Percentiles rank a stretch among this genome's conserved stretches.
Evolutionary conservation across 371 early-diverging fungal species (phyloP).

Genomic region (Rhizopus microsporus): DNA sequence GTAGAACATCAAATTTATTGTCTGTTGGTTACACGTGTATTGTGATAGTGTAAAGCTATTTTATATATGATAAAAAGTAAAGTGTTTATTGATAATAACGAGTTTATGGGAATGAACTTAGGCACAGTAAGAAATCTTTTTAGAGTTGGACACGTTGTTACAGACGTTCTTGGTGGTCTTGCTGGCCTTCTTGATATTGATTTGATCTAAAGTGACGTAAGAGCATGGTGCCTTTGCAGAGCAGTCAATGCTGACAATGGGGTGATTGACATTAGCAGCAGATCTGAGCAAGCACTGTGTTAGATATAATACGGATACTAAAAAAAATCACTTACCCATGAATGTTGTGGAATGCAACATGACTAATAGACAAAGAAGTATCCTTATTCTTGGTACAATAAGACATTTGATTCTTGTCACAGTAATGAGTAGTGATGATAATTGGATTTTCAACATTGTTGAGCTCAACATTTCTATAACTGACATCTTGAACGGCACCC

Average conservation of each 20-base stretch:
- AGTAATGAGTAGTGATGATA: slow-evolving; percentile 37
- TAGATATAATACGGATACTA: too few relatives aligned
- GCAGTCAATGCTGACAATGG: slow-evolving; percentile 27
- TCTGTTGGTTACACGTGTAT: not conserved
- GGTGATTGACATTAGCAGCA: slow-evolving; percentile 9
- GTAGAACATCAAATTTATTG: not conserved
- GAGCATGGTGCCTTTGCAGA: slow-evolving; percentile 28
- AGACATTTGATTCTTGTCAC: slow-evolving; percentile 31
- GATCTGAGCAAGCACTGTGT: slow-evolving; percentile 1
- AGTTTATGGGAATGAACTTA: not conserved
- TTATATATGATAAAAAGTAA: not conserved
- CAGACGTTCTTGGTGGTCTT: slow-evolving; percentile 28
- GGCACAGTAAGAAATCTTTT: slow-evolving; percentile 20
- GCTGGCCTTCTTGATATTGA: slow-evolving; percentile 14
- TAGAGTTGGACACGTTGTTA: slow-evolving; percentile 22
- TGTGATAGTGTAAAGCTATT: not conserved
- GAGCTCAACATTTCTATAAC: slow-evolving; percentile 21
- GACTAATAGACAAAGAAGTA: slow-evolving; percentile 27
- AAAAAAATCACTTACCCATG: slow-evolving; percentile 17
- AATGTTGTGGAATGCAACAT: slow-evolving; percentile 27
- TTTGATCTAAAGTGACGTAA: slow-evolving; percentile 16
- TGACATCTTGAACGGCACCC: slow-evolving; percentile 28
- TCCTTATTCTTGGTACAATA: slow-evolving; percentile 26
- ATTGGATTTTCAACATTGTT: slow-evolving; percentile 31
- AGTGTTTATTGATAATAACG: too few relatives aligned